Evolutionary conservation across 139 green algal genomes (phyloP).

Genomic region (Gonium pectorale): DNA sequence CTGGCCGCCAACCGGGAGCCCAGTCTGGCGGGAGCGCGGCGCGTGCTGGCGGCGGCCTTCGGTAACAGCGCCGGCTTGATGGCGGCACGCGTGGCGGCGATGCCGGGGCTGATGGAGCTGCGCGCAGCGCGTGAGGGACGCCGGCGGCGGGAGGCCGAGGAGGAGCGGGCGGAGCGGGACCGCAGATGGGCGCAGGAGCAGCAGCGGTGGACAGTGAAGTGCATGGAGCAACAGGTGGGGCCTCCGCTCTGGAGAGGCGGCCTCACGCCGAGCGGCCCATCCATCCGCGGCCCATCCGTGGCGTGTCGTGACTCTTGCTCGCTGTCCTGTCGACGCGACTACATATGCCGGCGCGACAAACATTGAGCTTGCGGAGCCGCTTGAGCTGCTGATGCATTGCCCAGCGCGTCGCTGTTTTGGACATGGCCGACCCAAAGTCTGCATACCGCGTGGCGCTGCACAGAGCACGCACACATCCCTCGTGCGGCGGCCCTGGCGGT

Average conservation of each 20-base stretch:
- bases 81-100: not conserved
- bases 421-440: not conserved
- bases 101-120: not conserved
- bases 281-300: not conserved
- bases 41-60: not conserved
- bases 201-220: not conserved
- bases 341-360: too few relatives aligned
- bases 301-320: not conserved
- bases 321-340: too few relatives aligned
- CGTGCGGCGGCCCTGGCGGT: too few relatives aligned
- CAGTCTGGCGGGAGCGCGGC: not conserved
- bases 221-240: not conserved
- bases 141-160: not conserved
- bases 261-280: not conserved
- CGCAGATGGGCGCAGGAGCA: not conserved
- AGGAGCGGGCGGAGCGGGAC: not conserved
- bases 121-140: too few relatives aligned
- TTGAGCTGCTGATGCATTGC: too few relatives aligned
- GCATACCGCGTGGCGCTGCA: not conserved
- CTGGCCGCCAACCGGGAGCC: not conserved
- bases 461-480: too few relatives aligned
- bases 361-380: too few relatives aligned
- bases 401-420: too few relatives aligned
- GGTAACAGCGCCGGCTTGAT: not conserved
- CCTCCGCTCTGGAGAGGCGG: not conserved